Percentiles rank a stretch among this genome's conserved stretches.
Conservation (phyloP, 345 rosid genomes). For the Erysimum cheiranthoides region DNA sequence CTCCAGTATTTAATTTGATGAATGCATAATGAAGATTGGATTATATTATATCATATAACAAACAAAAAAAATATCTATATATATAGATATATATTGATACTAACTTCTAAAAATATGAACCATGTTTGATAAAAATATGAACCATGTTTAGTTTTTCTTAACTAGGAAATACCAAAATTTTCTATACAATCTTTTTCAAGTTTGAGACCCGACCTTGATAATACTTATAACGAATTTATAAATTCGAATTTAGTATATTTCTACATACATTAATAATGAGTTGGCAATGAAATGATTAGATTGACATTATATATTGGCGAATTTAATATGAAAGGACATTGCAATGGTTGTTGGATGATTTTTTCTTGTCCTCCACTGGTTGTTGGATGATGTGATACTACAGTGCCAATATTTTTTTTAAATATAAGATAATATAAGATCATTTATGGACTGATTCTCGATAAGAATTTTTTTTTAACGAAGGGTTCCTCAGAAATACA, state of each 20-base stretch:
- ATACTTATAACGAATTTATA: neutral
- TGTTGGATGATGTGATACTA: constrained; percentile 45
- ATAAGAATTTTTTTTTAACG: neutral
- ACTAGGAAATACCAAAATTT: neutral
- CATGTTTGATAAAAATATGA: neutral
- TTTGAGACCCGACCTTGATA: neutral
- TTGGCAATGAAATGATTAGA: constrained; percentile 23
- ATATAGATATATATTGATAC: too few species aligned
- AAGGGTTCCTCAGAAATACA: neutral
- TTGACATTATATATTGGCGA: constrained; percentile 13
- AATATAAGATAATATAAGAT: neutral
- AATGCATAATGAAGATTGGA: neutral
- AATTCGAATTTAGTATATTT: neutral
- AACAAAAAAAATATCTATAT: neutral
- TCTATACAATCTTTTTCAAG: neutral
- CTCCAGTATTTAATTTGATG: neutral
- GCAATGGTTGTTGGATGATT: constrained; percentile 42
- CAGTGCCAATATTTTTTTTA: constrained; percentile 9
- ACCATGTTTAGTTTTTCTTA: neutral
- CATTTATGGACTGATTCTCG: constrained; percentile 28
- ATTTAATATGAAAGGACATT: constrained; percentile 45
- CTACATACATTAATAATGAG: constrained; percentile 16
- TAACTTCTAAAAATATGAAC: neutral
- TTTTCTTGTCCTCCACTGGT: constrained; percentile 31
- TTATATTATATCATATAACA: neutral